phyloP scores from a whole-genome alignment of 495 filamentous ascomycete species.

The Thermothielavioides terrestris region DNA sequence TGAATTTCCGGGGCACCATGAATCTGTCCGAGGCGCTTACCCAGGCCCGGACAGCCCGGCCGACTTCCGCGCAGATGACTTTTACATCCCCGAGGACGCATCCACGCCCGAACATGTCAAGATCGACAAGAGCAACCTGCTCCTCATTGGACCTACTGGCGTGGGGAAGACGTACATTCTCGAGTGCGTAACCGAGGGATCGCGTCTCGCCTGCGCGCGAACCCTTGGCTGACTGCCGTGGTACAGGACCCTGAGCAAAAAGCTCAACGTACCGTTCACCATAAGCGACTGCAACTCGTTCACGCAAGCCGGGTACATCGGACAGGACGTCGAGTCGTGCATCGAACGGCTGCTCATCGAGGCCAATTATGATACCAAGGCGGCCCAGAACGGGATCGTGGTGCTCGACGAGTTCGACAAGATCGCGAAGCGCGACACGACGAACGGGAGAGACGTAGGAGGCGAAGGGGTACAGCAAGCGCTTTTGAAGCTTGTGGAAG shows the following conservation, averaged over 20 bases:
- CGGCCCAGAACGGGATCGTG: constrained; percentile 85
- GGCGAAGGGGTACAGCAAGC: constrained; percentile 96
- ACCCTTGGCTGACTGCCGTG: neutral
- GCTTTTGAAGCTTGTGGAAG: constrained; percentile 90
- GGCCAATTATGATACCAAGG: constrained; percentile 78
- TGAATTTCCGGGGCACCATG: constrained; percentile 68
- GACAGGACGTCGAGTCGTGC: constrained; percentile 89
- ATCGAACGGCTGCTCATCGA: constrained; percentile 84
- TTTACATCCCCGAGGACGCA: constrained; percentile 36
- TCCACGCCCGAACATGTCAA: constrained; percentile 54
- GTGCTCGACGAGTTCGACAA: constrained; percentile 97
- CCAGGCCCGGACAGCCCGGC: constrained; percentile 16
- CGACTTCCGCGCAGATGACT: constrained; percentile 20
- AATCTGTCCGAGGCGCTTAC: constrained; percentile 43
- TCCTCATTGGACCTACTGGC: constrained; percentile 85
- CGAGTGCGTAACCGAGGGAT: constrained; percentile 39
- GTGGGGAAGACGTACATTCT: constrained; percentile 96
- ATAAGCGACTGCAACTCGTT: constrained; percentile 97
- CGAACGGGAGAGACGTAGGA: constrained; percentile 65
- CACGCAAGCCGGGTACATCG: constrained; percentile 95
- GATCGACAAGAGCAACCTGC: constrained; percentile 93
- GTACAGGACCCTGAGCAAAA: constrained; percentile 41
- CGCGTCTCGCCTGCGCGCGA: neutral
- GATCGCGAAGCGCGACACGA: constrained; percentile 56
- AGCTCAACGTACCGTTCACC: constrained; percentile 85